Evolutionary conservation across 1,284 basidiomycete species (phyloP).

Genomic region (Moesziomyces sp.): DNA sequence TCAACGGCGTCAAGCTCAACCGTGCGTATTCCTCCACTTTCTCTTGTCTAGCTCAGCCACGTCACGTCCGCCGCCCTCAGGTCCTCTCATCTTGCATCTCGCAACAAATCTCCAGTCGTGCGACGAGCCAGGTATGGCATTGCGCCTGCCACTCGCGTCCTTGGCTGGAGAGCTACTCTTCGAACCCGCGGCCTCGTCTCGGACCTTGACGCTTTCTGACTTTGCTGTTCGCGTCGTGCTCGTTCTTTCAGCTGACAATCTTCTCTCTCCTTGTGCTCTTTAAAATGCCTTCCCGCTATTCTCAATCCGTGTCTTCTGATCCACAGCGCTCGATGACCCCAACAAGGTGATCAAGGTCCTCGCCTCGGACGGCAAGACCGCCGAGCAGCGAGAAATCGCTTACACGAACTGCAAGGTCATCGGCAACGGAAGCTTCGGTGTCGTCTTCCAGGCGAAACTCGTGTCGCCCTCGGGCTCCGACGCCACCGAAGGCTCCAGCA

Average conservation of each 20-base stretch:
- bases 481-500: constrained; percentile 39
- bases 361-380: constrained; percentile 93
- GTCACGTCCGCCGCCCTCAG: not conserved
- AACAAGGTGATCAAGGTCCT: constrained; percentile 92
- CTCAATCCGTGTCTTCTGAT: not conserved
- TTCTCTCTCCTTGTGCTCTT: not conserved
- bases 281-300: not conserved
- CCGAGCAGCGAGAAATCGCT: constrained; percentile 85
- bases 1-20: constrained; percentile 60
- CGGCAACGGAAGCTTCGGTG: constrained; percentile 98
- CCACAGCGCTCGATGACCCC: constrained; percentile 79
- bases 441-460: constrained; percentile 84
- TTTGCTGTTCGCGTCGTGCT: too few species aligned
- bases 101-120: too few species aligned
- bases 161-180: too few species aligned
- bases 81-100: not conserved
- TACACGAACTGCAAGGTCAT: constrained; percentile 99
- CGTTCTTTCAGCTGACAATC: not conserved
- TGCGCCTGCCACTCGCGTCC: too few species aligned
- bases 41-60: not conserved
- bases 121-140: too few species aligned
- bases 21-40: constrained; percentile 25
- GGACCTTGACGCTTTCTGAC: too few species aligned
- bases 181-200: too few species aligned
- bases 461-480: constrained; percentile 68